phyloP scores from a whole-genome alignment of 257 asterid genomes.

The Gardenia jasminoides region DNA sequence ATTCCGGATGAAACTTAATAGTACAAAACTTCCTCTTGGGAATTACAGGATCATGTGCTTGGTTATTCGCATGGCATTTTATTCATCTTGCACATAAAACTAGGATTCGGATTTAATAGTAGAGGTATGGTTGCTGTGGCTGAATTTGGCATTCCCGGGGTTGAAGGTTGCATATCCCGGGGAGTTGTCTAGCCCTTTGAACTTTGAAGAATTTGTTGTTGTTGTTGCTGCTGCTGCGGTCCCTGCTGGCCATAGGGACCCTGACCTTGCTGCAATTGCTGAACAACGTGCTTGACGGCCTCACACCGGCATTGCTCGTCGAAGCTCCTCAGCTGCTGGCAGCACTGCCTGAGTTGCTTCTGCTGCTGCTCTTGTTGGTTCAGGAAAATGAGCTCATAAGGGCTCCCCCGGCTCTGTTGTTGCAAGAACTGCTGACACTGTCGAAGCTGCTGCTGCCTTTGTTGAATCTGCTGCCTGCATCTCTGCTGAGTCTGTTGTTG shows the following conservation, averaged over 20 bases:
- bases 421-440: constrained; percentile 33
- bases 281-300: constrained; percentile 12
- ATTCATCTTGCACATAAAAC: background rate
- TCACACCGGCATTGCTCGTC: constrained; percentile 12
- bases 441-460: constrained; percentile 31
- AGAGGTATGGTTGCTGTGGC: background rate
- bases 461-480: constrained; percentile 41
- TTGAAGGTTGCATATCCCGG: constrained; percentile 8
- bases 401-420: background rate
- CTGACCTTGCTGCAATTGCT: background rate
- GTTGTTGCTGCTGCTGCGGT: background rate
- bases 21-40: background rate
- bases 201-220: constrained; percentile 1
- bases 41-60: constrained; percentile 15
- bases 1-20: background rate
- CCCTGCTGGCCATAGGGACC: background rate
- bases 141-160: constrained; percentile 10
- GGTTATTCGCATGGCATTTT: background rate
- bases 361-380: background rate
- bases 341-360: constrained; percentile 17
- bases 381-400: background rate
- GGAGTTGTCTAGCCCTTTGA: constrained; percentile 5
- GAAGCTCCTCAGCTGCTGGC: constrained; percentile 5
- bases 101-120: background rate
- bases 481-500: constrained; percentile 9